A percentile compares a stretch with the other conserved stretches of the same genome.
Evolutionary conservation across 352 stramenopile species (phyloP).

Genomic region (Phytophthora brassicae): DNA sequence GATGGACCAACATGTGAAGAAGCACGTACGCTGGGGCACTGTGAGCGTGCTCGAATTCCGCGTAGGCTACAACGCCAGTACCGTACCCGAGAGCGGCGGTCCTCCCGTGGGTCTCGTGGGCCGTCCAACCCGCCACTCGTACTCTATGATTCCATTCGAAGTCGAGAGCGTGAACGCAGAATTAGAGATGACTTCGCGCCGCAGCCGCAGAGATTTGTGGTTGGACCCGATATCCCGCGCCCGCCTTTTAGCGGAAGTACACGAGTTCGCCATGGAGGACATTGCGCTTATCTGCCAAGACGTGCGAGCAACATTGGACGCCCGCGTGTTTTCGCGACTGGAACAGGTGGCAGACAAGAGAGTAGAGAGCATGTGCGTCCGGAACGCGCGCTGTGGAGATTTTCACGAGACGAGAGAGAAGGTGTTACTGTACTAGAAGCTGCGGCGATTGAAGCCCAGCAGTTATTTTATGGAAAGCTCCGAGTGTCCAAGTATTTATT

Average conservation of each 20-base stretch:
- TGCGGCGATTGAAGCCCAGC: not conserved
- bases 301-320: conserved; percentile 44
- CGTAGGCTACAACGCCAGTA: conserved; percentile 52
- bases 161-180: conserved; percentile 37
- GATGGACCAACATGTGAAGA: too few relatives aligned
- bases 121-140: conserved; percentile 33
- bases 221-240: conserved; percentile 51
- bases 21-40: conserved; percentile 46
- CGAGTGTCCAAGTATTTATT: too few relatives aligned
- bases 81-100: conserved; percentile 45
- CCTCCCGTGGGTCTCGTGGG: conserved; percentile 55
- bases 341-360: conserved; percentile 26
- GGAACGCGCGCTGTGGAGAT: not conserved
- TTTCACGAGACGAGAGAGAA: conserved; percentile 26
- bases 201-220: conserved; percentile 42
- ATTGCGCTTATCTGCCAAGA: conserved; percentile 51
- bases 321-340: conserved; percentile 36
- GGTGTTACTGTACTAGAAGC: conserved; percentile 29
- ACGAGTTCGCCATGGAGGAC: conserved; percentile 40
- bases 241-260: conserved; percentile 38
- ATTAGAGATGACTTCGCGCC: conserved; percentile 14
- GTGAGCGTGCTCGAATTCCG: conserved; percentile 53
- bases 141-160: conserved; percentile 26
- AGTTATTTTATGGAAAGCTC: conserved; percentile 20
- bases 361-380: not conserved